phyloP scores from a whole-genome alignment of 805 yeast species.

The Saccharomycopsis sp. region DNA sequence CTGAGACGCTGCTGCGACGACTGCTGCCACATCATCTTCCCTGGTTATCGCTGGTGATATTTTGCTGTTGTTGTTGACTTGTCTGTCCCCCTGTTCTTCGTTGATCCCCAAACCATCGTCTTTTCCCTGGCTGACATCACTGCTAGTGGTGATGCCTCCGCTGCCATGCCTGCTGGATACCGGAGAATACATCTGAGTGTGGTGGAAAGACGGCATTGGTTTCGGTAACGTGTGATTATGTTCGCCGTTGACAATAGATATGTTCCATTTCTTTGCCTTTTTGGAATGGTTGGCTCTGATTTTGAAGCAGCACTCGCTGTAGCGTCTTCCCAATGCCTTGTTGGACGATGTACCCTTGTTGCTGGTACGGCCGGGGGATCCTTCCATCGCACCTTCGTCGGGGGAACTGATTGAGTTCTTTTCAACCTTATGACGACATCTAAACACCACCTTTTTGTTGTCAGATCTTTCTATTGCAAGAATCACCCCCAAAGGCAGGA shows the following conservation, averaged over 20 bases:
- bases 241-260: slow-evolving; percentile 20
- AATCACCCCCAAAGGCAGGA: slow-evolving; percentile 17
- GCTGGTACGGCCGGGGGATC: background rate
- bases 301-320: slow-evolving; percentile 17
- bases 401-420: background rate
- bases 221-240: slow-evolving; percentile 15
- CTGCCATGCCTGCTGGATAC: background rate
- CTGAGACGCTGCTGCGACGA: background rate
- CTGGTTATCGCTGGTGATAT: background rate
- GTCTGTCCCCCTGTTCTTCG: background rate
- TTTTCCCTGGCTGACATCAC: background rate
- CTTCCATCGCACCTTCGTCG: background rate
- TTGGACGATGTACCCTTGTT: background rate
- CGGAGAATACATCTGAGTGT: background rate
- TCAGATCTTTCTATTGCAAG: slow-evolving; percentile 29
- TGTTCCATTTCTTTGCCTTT: slow-evolving; percentile 20
- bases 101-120: background rate
- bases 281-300: slow-evolving; percentile 20
- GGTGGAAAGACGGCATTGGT: background rate
- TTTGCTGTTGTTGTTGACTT: background rate
- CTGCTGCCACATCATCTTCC: background rate
- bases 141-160: background rate
- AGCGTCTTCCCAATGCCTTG: background rate
- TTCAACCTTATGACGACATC: slow-evolving; percentile 22
- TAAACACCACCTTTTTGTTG: slow-evolving; percentile 28